phyloP scores from a whole-genome alignment of 2,329 filamentous ascomycete genomes.

The Fusarium stilboides region DNA sequence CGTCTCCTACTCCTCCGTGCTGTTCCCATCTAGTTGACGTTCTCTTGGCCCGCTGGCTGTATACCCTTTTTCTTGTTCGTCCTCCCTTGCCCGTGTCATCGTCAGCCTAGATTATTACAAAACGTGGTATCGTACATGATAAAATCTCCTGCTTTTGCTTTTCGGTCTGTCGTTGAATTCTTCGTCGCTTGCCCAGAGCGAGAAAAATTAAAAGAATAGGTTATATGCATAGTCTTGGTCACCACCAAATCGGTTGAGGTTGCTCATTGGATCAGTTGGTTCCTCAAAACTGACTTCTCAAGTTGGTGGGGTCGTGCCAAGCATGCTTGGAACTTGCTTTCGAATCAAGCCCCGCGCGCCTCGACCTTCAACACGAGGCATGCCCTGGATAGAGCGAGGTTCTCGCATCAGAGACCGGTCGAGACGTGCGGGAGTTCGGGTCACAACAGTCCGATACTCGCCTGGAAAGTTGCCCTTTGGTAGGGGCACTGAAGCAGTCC shows the following conservation, averaged over 20 bases:
- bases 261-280: conserved; percentile 15
- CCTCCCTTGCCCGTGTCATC: conserved; percentile 15
- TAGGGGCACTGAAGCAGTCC: conserved; percentile 73
- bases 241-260: background rate
- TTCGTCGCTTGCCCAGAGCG: conserved; percentile 6
- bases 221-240: conserved; percentile 1
- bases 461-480: conserved; percentile 74
- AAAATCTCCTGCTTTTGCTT: conserved; percentile 22
- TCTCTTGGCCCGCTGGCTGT: conserved; percentile 30
- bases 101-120: conserved; percentile 48
- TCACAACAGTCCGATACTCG: conserved; percentile 73
- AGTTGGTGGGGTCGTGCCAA: conserved; percentile 60
- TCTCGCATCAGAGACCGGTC: conserved; percentile 93
- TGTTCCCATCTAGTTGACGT: conserved; percentile 15
- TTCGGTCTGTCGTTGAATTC: conserved; percentile 23
- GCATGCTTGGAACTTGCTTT: conserved; percentile 70
- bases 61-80: conserved; percentile 16
- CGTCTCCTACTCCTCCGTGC: conserved; percentile 2
- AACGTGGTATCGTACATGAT: conserved; percentile 49
- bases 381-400: conserved; percentile 88
- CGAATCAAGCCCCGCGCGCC: conserved; percentile 65
- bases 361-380: conserved; percentile 75
- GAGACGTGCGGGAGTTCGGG: conserved; percentile 83
- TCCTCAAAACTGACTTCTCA: conserved; percentile 42
- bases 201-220: background rate